Percentiles rank a stretch among this genome's conserved stretches.
These are phyloP conservation scores for Phytomonas sp. DNA, from an alignment of 208 protist species.

Conservation along the genomic window DNA sequence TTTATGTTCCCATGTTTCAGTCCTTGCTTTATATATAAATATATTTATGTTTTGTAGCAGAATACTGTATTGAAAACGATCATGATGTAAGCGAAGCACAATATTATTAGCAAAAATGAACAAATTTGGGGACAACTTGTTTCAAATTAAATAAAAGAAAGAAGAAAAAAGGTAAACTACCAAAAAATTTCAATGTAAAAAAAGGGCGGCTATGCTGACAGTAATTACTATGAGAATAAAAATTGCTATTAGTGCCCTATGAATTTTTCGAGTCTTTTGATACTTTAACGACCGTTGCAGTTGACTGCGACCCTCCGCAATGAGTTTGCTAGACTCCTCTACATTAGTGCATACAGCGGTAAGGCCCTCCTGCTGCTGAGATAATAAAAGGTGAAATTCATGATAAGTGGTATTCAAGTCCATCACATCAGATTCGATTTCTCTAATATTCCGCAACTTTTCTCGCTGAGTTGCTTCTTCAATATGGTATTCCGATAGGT, in stretches of 20 bases:
- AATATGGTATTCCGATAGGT: slow-evolving; percentile 45
- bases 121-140: background rate
- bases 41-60: background rate
- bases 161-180: slow-evolving; percentile 15
- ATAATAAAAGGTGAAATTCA: slow-evolving; percentile 63
- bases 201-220: slow-evolving; percentile 39
- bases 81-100: background rate
- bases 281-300: slow-evolving; percentile 39
- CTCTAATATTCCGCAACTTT: slow-evolving; percentile 49
- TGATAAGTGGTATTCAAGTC: slow-evolving; percentile 67
- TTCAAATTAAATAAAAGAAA: slow-evolving; percentile 2
- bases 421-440: slow-evolving; percentile 69
- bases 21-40: background rate
- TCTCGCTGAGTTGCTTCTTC: slow-evolving; percentile 70
- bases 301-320: slow-evolving; percentile 49
- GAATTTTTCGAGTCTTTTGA: slow-evolving; percentile 56
- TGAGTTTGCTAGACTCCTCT: slow-evolving; percentile 35
- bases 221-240: slow-evolving; percentile 42
- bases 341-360: slow-evolving; percentile 50
- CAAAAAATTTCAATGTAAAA: slow-evolving; percentile 6
- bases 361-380: slow-evolving; percentile 57
- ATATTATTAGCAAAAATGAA: background rate
- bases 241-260: slow-evolving; percentile 42
- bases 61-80: background rate
- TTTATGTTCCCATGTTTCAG: background rate